A percentile compares a stretch with the other conserved stretches of the same genome.
phyloP scores from a whole-genome alignment of 179 eudicot species.

The Corrigiola litoralis region DNA sequence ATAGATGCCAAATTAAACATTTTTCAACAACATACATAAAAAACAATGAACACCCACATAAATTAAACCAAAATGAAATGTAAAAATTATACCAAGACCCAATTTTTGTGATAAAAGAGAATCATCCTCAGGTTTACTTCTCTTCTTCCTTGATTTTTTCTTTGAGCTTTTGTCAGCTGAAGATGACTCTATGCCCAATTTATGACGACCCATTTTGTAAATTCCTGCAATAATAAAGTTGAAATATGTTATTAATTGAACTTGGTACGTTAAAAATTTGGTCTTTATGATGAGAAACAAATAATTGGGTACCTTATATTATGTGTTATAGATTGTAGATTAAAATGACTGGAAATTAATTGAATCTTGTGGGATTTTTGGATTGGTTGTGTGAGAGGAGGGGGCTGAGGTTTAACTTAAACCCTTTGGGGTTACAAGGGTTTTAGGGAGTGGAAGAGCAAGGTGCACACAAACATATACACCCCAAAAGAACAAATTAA shows the following conservation, averaged over 20 bases:
- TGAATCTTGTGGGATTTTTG: too few species aligned
- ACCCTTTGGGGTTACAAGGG: too few species aligned
- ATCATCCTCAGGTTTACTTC: conserved; percentile 34
- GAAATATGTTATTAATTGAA: neutral
- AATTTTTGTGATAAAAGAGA: neutral
- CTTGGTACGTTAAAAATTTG: neutral
- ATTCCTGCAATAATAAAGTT: neutral
- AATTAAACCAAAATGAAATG: neutral
- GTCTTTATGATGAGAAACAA: too few species aligned
- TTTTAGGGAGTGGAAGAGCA: too few species aligned
- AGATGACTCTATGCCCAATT: conserved; percentile 21
- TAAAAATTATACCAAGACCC: conserved; percentile 16
- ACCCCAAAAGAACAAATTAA: too few species aligned
- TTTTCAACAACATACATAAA: neutral
- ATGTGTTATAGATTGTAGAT: too few species aligned
- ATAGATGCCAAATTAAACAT: neutral
- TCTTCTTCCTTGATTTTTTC: conserved; percentile 35
- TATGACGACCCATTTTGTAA: conserved; percentile 18
- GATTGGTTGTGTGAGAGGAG: too few species aligned
- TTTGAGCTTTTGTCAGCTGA: conserved; percentile 12
- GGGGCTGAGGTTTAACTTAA: too few species aligned
- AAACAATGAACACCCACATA: neutral
- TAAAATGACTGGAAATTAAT: too few species aligned
- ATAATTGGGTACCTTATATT: too few species aligned
- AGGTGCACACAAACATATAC: too few species aligned